A percentile compares a stretch with the other conserved stretches of the same genome.
Evolutionary conservation across 768 basidiomycete genomes (phyloP).

Genomic region (Rhodotorula paludigena): DNA sequence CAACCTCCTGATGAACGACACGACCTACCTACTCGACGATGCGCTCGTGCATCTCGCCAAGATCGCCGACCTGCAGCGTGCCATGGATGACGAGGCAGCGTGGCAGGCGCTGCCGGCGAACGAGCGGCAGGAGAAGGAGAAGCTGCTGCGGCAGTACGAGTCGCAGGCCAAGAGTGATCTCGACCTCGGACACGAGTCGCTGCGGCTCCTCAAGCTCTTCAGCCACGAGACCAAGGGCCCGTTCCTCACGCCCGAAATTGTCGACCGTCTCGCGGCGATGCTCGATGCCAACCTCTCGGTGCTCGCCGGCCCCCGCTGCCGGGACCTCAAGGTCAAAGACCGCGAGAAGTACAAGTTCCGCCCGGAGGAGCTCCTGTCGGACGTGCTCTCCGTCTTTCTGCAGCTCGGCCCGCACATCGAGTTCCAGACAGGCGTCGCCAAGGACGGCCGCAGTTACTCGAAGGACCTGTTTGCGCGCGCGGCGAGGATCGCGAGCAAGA

Average conservation of each 20-base stretch:
- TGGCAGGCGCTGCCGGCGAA: slow-evolving; percentile 66
- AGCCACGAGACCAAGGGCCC: slow-evolving; percentile 85
- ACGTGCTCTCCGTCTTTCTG: slow-evolving; percentile 82
- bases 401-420: slow-evolving; percentile 74
- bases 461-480: slow-evolving; percentile 78
- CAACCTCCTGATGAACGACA: slow-evolving; percentile 98
- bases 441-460: slow-evolving; percentile 86
- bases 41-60: slow-evolving; percentile 81
- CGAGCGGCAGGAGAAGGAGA: slow-evolving; percentile 78
- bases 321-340: slow-evolving; percentile 76
- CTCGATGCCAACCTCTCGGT: slow-evolving; percentile 87
- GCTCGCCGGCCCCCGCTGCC: slow-evolving; percentile 80
- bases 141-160: slow-evolving; percentile 71
- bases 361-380: slow-evolving; percentile 71
- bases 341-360: slow-evolving; percentile 85
- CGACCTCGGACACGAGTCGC: slow-evolving; percentile 76
- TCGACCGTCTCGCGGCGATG: slow-evolving; percentile 91
- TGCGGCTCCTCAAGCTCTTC: slow-evolving; percentile 85
- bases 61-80: slow-evolving; percentile 76
- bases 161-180: slow-evolving; percentile 79
- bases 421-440: slow-evolving; percentile 81
- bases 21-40: slow-evolving; percentile 96
- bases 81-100: slow-evolving; percentile 68
- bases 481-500: slow-evolving; percentile 59
- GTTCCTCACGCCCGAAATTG: slow-evolving; percentile 94